Base-by-base conservation (phyloP, 1,284 basidiomycete species). In the Fistulina hepatica region DNA sequence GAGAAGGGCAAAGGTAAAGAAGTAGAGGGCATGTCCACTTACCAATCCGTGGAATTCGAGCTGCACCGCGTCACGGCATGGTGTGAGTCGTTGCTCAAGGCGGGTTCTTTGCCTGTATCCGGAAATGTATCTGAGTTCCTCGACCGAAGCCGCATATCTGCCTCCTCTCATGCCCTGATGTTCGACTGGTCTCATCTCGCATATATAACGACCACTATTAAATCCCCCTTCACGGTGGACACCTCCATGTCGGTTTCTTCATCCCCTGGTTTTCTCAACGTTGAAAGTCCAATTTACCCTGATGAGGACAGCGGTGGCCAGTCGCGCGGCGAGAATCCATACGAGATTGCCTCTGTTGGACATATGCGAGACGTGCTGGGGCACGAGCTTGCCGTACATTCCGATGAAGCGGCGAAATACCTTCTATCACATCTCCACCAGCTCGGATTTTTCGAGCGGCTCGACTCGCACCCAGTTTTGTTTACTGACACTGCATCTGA, bases 101-200 rank as follows among this genome's bases (percentile, higher is more conserved):
- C 69, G 11, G 61, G 57, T 22, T 50, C 42, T 9, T 54, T 67
- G 15, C 48, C 54, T 4, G 50, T 64, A 25, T 75, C 76, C 4
- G 53, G 59, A 15, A 54, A 63, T 7, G 56, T 77, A 33, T 55
- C 63, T 19, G 74, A 79, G 36, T 76, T 73, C 45, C 53, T 76
- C 24, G 57, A 66, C 27, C 69, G 72, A 42, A 70, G 69, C 43
- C 43, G 52, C 21, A 43, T 64, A 11, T 41, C 52, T 13, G 51
- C 60, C 6, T 49, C 58, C n/a, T 59, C 64, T 13, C 59, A 67
- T 31, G 58, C 61, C 9, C 58, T 82, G 27, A 63, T 82, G 52
- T 86, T 77, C 58, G 71, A 78, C 41, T 79, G 76, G 68, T 65
- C 74, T 3, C 71, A 67, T 41, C 60, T 88, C 16, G 60, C 69